Base-by-base conservation (phyloP, 129 eudicot species). In the Silybum marianum region DNA sequence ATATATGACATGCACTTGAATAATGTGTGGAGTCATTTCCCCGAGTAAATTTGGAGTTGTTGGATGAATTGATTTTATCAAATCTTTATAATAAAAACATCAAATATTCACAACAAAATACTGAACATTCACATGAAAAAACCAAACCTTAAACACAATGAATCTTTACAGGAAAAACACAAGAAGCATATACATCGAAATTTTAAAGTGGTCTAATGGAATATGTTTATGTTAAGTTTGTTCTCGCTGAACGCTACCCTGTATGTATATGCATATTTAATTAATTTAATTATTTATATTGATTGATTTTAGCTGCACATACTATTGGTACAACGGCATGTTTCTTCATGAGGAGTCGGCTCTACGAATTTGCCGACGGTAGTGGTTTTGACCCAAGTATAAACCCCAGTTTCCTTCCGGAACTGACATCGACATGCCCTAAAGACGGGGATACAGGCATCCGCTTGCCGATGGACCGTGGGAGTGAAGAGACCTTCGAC, bases 301-400 rank as follows among this genome's bases (percentile, higher is more conserved):
- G 0, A n/a, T 69, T 22, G 22, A 19, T 83, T 83, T 60, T 83
- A 91, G 98, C 90, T 75, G 97, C 97, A 24, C 98, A 94, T 73
- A 90, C 96, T 14, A 89, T 94, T 38, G 98, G 98, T 34, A 88
- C 93, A 46, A 73, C 97, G 0, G 93, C 94, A 21, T 94, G 98
- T 79, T 86, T 90, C 92, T 90, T 87, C 86, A 87, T 94, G 92
- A 71, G 70, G 16, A 74, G 78, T 0, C 86, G 98, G 54, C 91
- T 94, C 11, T 92, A 94, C 87, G 81, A 87, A 58, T 92, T 84
- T 81, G 78, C 51, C 0, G 25, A 83, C 0, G 30, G 71, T n/a
- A 88, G 89, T 12, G 86, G 88, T 39, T 69, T 89, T 3, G 98
- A 93, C 78, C 98, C 97, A 3, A 68, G 92, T 18, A 89, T 93